Evolutionary conservation across 208 protist genomes (phyloP).

Genomic region (Naegleria lovaniensis): DNA sequence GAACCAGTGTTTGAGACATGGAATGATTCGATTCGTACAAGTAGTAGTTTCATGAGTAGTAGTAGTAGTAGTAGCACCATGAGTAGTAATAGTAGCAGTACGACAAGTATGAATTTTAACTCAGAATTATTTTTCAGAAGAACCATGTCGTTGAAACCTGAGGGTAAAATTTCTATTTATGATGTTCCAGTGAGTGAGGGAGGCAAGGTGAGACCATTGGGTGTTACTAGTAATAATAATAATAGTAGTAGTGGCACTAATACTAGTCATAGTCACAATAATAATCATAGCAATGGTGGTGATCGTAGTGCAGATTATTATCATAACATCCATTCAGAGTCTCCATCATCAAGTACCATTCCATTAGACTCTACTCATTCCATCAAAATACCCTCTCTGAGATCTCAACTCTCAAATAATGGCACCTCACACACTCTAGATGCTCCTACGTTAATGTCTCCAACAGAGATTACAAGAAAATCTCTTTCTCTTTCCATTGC

Average conservation of each 20-base stretch:
- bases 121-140: background rate
- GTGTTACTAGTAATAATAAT: background rate
- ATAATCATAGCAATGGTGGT: no score
- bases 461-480: background rate
- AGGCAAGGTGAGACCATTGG: background rate
- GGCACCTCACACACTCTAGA: no score
- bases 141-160: slow-evolving; percentile 9
- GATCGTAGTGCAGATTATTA: no score
- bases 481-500: background rate
- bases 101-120: background rate
- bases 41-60: background rate
- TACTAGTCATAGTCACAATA: background rate
- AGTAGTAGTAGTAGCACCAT: background rate
- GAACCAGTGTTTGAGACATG: background rate
- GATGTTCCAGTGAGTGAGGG: slow-evolving; percentile 14
- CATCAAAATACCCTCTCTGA: no score
- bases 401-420: no score
- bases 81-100: background rate
- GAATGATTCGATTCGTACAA: background rate
- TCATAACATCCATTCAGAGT: no score
- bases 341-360: background rate
- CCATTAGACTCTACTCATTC: background rate
- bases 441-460: background rate
- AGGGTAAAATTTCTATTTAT: slow-evolving; percentile 5
- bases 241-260: background rate